Conservation (phyloP, 2,329 filamentous ascomycete genomes). For the Colletotrichum viniferum region DNA sequence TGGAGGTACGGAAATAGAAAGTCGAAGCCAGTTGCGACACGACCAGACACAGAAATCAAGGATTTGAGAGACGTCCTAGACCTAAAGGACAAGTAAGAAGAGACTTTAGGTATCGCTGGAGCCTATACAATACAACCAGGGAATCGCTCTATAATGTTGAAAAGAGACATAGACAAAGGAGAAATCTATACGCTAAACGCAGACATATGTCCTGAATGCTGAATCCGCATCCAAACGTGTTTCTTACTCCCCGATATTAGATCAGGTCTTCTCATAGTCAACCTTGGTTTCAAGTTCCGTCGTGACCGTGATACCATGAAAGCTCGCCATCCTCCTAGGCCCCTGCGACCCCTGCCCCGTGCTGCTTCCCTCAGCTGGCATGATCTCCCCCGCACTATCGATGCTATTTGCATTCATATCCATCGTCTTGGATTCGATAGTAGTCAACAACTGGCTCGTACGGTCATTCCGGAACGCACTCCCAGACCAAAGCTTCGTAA, state of each 20-base stretch:
- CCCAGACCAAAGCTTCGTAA: slow-evolving; percentile 14
- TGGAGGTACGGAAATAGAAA: slow-evolving; percentile 25
- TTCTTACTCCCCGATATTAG: neutral
- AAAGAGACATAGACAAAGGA: neutral
- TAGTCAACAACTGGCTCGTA: neutral
- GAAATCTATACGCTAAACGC: neutral
- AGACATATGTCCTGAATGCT: neutral
- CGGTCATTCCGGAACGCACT: neutral
- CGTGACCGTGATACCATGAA: slow-evolving; percentile 1
- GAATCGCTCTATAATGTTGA: neutral
- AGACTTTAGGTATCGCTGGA: neutral
- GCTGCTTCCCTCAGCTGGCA: neutral
- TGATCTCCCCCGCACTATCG: neutral
- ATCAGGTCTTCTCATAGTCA: neutral
- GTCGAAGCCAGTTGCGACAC: slow-evolving; percentile 15
- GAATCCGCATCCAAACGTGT: neutral
- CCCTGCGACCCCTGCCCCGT: neutral
- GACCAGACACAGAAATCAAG: slow-evolving; percentile 24
- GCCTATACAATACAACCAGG: neutral
- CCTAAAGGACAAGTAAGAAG: neutral
- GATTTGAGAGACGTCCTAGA: slow-evolving; percentile 24
- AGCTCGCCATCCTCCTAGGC: neutral
- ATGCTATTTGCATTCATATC: neutral
- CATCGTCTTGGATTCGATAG: neutral
- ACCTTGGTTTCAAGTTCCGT: slow-evolving; percentile 8